Base-by-base conservation (phyloP, 768 basidiomycete species). In the Hortiboletus campestris region DNA sequence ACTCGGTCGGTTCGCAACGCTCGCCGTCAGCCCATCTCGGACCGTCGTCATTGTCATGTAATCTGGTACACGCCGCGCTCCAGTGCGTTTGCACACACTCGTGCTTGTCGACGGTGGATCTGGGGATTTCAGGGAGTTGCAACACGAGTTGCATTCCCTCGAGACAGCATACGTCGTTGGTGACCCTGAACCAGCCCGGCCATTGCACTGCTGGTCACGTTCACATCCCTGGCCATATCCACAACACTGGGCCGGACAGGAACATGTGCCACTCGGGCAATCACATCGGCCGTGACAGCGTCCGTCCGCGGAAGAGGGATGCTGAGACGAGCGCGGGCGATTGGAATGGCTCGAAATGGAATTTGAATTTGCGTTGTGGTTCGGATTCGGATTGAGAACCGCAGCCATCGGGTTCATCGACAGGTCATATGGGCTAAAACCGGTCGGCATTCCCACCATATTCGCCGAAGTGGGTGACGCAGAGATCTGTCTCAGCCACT, bases 401-500 rank as follows among this genome's bases (percentile, higher is more conserved):
- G 65, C 28, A 25, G 51, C 43, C 55, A 61, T 50, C 36, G 60
- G 43, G n/a, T 62, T 62, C 57, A 63, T 62, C 36, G 60, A 63
- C 39, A 54, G 58, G 14, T 58, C 74, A 63, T 56, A 74, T n/a
- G 66, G 61, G 62, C 64, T 49, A 75, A 75, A 61, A 39, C 51
- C 32, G 29, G 67, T 6, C 1, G 64, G 40, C 43, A 63, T 60
- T 49, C 67, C 67, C 49, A 63, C 60, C 34, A 55, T 28, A 45
- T 56, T 55, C 6, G 46, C 60, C 22, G 55, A 38, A 25, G 59
- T 28, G 38, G 69, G 63, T 6, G 63, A 54, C 19, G 61, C 49
- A 9, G 70, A 66, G 22, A 84, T 72, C 60, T 84, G 80, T 50
- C 78, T 78, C 51, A 86, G 74, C 85, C 85, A 87, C 53, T 86